phyloP scores from a whole-genome alignment of 345 rosid genomes.

The Eucalyptus polybractea region DNA sequence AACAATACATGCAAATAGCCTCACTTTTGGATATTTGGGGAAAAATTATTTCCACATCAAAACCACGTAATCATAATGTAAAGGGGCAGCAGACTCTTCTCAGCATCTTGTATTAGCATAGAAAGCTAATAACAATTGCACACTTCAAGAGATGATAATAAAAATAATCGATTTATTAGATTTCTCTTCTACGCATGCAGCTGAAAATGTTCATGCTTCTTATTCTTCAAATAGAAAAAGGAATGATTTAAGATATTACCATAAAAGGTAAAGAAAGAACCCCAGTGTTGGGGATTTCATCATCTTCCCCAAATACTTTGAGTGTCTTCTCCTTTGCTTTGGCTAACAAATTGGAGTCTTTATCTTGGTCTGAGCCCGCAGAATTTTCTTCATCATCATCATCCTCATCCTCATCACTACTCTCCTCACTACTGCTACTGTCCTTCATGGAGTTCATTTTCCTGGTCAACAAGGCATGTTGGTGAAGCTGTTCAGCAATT shows the following conservation, averaged over 20 bases:
- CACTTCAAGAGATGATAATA: neutral
- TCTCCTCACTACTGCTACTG: conserved; percentile 29
- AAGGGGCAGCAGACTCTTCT: neutral
- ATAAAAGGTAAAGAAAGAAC: conserved; percentile 86
- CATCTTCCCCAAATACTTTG: conserved; percentile 47
- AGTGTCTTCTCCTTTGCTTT: conserved; percentile 72
- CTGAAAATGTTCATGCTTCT: neutral
- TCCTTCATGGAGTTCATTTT: conserved; percentile 69
- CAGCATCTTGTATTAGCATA: neutral
- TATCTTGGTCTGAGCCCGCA: conserved; percentile 42
- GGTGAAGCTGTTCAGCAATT: conserved; percentile 72
- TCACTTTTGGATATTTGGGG: neutral
- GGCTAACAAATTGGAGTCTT: conserved; percentile 34
- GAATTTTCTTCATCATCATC: conserved; percentile 24
- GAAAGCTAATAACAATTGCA: neutral
- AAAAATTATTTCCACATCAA: neutral
- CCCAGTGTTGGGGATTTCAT: conserved; percentile 59
- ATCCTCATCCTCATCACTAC: conserved; percentile 64
- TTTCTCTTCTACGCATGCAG: neutral
- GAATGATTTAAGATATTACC: conserved; percentile 27
- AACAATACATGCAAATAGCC: neutral
- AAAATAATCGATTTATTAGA: neutral
- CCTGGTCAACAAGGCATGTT: conserved; percentile 64
- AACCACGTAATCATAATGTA: neutral
- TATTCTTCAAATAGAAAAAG: neutral